Base-by-base conservation (phyloP, 2,329 filamentous ascomycete species). In the Fusarium fracticaudum region DNA sequence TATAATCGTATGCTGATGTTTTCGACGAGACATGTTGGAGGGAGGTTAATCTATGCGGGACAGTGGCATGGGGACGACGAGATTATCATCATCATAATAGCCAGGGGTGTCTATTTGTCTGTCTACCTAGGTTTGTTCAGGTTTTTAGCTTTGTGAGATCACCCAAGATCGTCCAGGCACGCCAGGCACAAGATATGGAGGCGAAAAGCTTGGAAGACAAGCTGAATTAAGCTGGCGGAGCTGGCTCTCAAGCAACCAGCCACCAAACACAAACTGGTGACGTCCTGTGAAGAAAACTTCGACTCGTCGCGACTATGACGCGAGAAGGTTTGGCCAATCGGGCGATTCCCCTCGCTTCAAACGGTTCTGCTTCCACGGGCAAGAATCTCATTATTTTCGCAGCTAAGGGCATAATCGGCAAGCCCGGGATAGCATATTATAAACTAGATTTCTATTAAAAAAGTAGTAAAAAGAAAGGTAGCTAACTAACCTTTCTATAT, bases 291-390 rank as follows among this genome's bases (percentile, higher is more conserved):
- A 51, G 38, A 61, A 59, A 50, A 67, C 35, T 66, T 57, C 38
- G 60, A 76, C 76, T 60, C 48, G 65, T 77, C 77, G 76, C 77
- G 77, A 78, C 77, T 29, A 71, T 76, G 77, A 78, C 77, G 77
- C 77, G 77, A 70, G 68, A 60, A 67, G 50, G 60, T 55, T 45
- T 44, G 35, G 35, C 75, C 76, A 78, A 77, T 77, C 66, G 72
- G 76, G 60, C 64, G 24, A 44, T 54, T 68, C 67, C 76, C 64
- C 60, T 55, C 24, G 43, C 37, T 60, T 60, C 73, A 74, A 74
- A 75, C 60, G 73, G 48, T 57, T 48, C 53, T 51, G 64, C 48
- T 68, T 24, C 41, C 18, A 22, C 22, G 43, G 38, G 53, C 29
- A 43, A 69, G 40, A 43, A 37, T 31, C 41, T 63, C 24, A 17